Evolutionary conservation across 1,139 yeast genomes (phyloP).

Genomic region (Candida tunisiensis): DNA sequence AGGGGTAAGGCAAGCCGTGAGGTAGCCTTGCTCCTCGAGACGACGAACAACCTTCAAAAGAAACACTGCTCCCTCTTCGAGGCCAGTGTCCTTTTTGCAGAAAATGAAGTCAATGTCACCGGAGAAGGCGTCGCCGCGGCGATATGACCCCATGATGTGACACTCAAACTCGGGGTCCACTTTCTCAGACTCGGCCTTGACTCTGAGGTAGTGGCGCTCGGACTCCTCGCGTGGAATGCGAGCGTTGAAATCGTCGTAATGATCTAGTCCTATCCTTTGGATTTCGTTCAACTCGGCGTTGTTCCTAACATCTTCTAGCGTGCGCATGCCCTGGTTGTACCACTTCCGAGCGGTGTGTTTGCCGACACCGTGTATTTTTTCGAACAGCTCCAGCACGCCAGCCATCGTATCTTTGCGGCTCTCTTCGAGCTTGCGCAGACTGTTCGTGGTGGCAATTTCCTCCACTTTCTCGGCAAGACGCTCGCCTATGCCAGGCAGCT

Average conservation of each 20-base stretch:
- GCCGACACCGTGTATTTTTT: slow-evolving; percentile 39
- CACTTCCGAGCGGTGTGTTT: slow-evolving; percentile 27
- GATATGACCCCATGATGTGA: slow-evolving; percentile 38
- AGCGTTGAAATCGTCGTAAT: slow-evolving; percentile 33
- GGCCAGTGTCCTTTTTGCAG: slow-evolving; percentile 23
- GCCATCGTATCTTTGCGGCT: slow-evolving; percentile 13
- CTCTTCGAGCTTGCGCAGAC: slow-evolving; percentile 22
- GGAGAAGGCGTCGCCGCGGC: slow-evolving; percentile 30
- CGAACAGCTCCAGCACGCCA: slow-evolving; percentile 22
- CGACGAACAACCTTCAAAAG: slow-evolving; percentile 17
- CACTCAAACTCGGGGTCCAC: slow-evolving; percentile 25
- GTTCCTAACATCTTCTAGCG: slow-evolving; percentile 24
- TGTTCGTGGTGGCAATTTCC: slow-evolving; percentile 27
- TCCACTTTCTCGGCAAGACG: slow-evolving; percentile 32
- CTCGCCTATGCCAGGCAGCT: slow-evolving; percentile 28
- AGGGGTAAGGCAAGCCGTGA: slow-evolving; percentile 20
- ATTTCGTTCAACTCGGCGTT: slow-evolving; percentile 21
- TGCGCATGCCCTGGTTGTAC: slow-evolving; percentile 23
- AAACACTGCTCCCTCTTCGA: slow-evolving; percentile 14
- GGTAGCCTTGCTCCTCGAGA: slow-evolving; percentile 17
- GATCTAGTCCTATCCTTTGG: slow-evolving; percentile 30
- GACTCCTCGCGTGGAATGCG: slow-evolving; percentile 34
- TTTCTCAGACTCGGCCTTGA: slow-evolving; percentile 16
- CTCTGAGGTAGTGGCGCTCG: slow-evolving; percentile 22
- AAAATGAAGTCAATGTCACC: slow-evolving; percentile 46